These are phyloP conservation scores for Aspergillus ibericus DNA, from an alignment of 2,329 filamentous ascomycete species.

Conservation along the genomic window DNA sequence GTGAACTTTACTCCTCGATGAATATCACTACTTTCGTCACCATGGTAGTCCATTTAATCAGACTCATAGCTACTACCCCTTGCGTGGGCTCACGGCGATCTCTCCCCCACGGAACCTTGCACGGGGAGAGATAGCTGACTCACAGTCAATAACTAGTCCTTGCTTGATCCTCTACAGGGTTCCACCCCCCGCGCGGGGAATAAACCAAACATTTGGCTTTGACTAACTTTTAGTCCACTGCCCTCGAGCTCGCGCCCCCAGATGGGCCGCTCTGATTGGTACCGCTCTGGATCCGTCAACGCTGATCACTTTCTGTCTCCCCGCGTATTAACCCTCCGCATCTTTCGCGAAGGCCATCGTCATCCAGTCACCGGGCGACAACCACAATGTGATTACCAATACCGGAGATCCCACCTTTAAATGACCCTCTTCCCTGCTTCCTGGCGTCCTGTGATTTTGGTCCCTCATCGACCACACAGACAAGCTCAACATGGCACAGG, in stretches of 20 bases:
- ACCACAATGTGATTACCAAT: not conserved
- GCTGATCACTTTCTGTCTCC: not conserved
- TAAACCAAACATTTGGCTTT: not conserved
- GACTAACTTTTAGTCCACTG: not conserved
- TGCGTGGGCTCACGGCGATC: not conserved
- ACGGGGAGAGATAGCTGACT: not conserved
- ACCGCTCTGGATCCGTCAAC: not conserved
- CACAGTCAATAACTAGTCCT: not conserved
- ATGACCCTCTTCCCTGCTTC: not conserved
- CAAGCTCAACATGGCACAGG: slow-evolving; percentile 17
- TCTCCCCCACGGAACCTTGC: not conserved
- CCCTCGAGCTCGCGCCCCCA: not conserved
- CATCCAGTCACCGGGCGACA: not conserved
- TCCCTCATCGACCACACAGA: not conserved
- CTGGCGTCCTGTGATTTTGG: not conserved
- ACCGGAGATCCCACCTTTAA: not conserved
- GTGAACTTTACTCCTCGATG: too few species aligned
- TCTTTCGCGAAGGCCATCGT: not conserved
- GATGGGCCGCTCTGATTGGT: not conserved
- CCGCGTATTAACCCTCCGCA: not conserved
- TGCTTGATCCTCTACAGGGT: not conserved
- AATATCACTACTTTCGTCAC: too few species aligned
- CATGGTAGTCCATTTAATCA: too few species aligned
- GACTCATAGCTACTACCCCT: not conserved
- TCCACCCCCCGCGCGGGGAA: not conserved